Conservation (phyloP, 768 basidiomycete species). For the Phanerodontia chrysosporium region DNA sequence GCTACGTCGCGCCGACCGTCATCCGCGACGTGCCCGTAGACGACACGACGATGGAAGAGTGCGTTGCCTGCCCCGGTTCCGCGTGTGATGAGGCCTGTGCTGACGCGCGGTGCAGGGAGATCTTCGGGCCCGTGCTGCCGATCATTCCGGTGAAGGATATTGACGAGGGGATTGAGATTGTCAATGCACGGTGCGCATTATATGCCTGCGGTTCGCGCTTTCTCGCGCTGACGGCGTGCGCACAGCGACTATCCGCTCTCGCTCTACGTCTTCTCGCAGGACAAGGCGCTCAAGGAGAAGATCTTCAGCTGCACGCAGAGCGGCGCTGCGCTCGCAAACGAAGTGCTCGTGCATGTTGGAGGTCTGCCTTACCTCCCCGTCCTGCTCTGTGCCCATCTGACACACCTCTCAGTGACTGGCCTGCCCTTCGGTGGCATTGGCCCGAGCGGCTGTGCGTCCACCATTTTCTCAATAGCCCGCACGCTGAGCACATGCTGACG, state of each 20-base stretch:
- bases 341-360: constrained; percentile 50
- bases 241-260: constrained; percentile 68
- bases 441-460: constrained; percentile 60
- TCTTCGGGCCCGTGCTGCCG: constrained; percentile 81
- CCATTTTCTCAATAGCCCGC: not conserved
- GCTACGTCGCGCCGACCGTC: constrained; percentile 71
- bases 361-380: constrained; percentile 2
- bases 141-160: constrained; percentile 66
- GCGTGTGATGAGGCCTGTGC: not conserved
- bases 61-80: constrained; percentile 22
- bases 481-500: not conserved
- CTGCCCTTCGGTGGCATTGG: constrained; percentile 76
- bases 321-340: constrained; percentile 68
- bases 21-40: constrained; percentile 56
- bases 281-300: constrained; percentile 54
- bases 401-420: constrained; percentile 42
- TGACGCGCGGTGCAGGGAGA: constrained; percentile 47
- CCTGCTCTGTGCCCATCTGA: not conserved
- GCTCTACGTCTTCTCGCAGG: constrained; percentile 72
- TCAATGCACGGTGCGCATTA: constrained; percentile 55
- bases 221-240: not conserved
- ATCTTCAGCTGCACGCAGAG: constrained; percentile 70
- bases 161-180: constrained; percentile 67
- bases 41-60: constrained; percentile 80
- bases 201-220: not conserved